phyloP scores from a whole-genome alignment of 139 green algal species.

The Diplosphaera chodatii region DNA sequence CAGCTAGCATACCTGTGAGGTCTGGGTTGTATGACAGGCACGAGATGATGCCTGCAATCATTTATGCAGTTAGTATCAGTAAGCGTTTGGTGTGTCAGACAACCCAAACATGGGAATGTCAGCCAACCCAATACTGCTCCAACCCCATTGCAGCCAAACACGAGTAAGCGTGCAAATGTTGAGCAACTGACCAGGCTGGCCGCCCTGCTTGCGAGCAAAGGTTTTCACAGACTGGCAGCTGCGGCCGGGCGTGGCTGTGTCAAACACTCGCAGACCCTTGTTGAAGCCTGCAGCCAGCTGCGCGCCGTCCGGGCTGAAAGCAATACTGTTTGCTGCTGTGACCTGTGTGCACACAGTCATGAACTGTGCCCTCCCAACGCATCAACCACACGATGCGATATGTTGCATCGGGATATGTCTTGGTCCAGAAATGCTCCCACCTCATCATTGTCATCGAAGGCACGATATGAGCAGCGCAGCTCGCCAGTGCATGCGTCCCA shows the following conservation, averaged over 20 bases:
- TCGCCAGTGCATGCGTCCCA: constrained; percentile 69
- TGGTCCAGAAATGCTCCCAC: too few species aligned
- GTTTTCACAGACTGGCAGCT: constrained; percentile 47
- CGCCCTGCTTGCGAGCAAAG: constrained; percentile 29
- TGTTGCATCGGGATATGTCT: too few species aligned
- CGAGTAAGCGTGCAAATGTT: background rate
- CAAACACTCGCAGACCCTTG: constrained; percentile 52
- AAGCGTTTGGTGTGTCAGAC: too few species aligned
- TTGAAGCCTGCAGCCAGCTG: constrained; percentile 61
- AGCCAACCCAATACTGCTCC: too few species aligned
- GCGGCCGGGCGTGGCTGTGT: constrained; percentile 60
- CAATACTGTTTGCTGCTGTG: constrained; percentile 60
- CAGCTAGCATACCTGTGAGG: constrained; percentile 51
- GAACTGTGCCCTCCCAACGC: too few species aligned
- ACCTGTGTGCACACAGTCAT: too few species aligned
- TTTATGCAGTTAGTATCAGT: background rate
- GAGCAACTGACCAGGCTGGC: constrained; percentile 18
- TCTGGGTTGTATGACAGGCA: constrained; percentile 65
- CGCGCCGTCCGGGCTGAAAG: constrained; percentile 52
- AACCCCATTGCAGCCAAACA: too few species aligned
- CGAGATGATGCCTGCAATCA: constrained; percentile 73
- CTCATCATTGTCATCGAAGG: constrained; percentile 83
- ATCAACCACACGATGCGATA: too few species aligned
- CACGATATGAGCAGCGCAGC: constrained; percentile 65
- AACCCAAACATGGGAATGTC: too few species aligned